Base-by-base conservation (phyloP, 371 early-diverging fungal genomes). In the Mortierella sp. region DNA sequence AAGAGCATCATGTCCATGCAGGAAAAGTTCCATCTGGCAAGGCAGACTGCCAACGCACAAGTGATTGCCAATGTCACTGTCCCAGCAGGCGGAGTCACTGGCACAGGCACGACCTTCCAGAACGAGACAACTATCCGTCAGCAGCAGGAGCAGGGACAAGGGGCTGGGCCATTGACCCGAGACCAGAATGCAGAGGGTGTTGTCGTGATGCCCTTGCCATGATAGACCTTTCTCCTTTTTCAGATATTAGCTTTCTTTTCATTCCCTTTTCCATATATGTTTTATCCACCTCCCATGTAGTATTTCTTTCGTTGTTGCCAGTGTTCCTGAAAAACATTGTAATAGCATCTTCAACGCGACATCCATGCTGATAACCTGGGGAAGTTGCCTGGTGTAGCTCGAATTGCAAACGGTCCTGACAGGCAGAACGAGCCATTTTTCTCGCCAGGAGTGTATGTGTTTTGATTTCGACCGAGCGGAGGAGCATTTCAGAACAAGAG, bases 1-100 rank as follows among this genome's bases (percentile, higher is more conserved):
- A 93, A 93, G 81, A 89, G 91, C 43, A 88, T 89, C 43, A 86
- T 89, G 72, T 72, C 89, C 11, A 82, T 92, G 76, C 88, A 92
- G 28, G 81, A 93, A 31, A 91, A 92, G 74, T 88, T 93, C 74
- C 57, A 76, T 31, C 50, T 54, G 37, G 85, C 85, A 34, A 59
- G 81, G 31, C 81, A 85, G 76, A 73, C 78, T 1, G 64, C 44
- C 61, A 80, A 75, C 44, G 71, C 78, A 14, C 81, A 81, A 19
- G 69, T 53, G 21, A 61, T 80, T 16, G 71, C 77, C 48, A 83
- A 74, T 67, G 70, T 76, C 21, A 74, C 72, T 9, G 83, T 83
- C 4, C 83, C 83, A 34, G 75, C 76, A 50, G 80, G 80, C 44
- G 83, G 80, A 24, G 54, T 64, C 1, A 55, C 64, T 4, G 83